Conservation (phyloP, 495 filamentous ascomycete genomes). For the Schizothecium vesticola region DNA sequence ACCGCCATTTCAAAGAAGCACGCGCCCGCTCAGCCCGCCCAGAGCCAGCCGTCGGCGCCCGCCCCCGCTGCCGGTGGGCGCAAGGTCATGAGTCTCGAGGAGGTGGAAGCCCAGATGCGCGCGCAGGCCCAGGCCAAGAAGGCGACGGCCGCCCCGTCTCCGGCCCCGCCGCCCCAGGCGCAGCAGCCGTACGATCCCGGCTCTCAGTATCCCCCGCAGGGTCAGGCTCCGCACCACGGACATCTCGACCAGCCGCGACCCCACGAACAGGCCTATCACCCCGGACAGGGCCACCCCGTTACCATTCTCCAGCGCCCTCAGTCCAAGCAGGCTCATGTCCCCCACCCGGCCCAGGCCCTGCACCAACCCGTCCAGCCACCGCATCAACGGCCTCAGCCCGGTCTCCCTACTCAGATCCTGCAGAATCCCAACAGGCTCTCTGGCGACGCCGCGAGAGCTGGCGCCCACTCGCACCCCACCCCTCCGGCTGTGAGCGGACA, state of each 20-base stretch:
- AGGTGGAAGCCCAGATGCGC: constrained; percentile 92
- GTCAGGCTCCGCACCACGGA: constrained; percentile 25
- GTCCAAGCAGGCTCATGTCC: constrained; percentile 29
- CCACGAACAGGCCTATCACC: constrained; percentile 24
- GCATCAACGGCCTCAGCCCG: constrained; percentile 47
- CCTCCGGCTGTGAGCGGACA: constrained; percentile 10
- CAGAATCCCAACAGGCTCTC: constrained; percentile 45
- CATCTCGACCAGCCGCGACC: constrained; percentile 23
- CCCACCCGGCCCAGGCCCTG: constrained; percentile 26
- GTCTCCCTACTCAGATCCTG: constrained; percentile 53
- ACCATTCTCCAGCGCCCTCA: constrained; percentile 44
- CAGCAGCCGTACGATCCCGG: constrained; percentile 25
- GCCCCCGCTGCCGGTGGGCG: constrained; percentile 38
- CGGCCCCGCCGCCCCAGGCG: constrained; percentile 23
- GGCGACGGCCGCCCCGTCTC: constrained; percentile 28
- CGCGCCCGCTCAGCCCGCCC: constrained; percentile 27
- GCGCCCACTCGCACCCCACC: constrained; percentile 21
- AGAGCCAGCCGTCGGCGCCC: constrained; percentile 26
- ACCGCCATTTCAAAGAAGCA: constrained; percentile 56
- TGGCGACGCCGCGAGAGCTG: constrained; percentile 32
- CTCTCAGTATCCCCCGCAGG: constrained; percentile 22
- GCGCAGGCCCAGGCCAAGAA: constrained; percentile 62
- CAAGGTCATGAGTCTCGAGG: constrained; percentile 94
- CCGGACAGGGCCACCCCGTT: constrained; percentile 37
- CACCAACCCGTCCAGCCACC: constrained; percentile 30